A percentile compares a stretch with the other conserved stretches of the same genome.
These are phyloP conservation scores for Bacidia gigantensis DNA, from an alignment of 495 filamentous ascomycete genomes.

Conservation along the genomic window DNA sequence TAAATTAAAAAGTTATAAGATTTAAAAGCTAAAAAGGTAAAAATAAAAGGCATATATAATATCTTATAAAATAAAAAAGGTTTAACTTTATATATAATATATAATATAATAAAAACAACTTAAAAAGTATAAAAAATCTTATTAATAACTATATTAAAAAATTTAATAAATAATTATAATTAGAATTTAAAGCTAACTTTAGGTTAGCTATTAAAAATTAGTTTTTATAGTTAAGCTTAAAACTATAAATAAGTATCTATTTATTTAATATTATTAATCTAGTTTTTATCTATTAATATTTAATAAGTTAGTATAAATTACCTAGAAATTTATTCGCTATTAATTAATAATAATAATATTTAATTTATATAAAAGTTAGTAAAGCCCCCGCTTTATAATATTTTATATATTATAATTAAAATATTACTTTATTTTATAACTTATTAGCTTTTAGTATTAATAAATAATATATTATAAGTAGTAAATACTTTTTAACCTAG, in stretches of 20 bases:
- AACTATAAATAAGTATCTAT: not conserved
- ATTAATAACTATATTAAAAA: not conserved
- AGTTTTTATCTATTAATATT: not conserved
- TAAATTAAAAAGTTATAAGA: not conserved
- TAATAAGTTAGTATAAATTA: no score
- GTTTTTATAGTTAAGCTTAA: no score
- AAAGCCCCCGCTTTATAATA: not conserved
- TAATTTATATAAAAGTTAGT: no score
- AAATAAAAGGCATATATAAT: not conserved
- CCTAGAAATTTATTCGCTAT: not conserved
- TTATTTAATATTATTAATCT: constrained; percentile 1
- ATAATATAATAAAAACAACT: not conserved
- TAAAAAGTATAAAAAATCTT: not conserved
- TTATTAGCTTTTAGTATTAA: no score
- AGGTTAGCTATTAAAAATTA: not conserved
- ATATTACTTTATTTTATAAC: no score
- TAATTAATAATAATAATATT: no score
- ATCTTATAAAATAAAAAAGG: not conserved
- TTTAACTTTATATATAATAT: constrained; percentile 1
- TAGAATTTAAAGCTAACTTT: not conserved
- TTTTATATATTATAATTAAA: not conserved
- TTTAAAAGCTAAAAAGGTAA: not conserved
- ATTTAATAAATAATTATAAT: not conserved
- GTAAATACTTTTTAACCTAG: no score
- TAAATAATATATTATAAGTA: no score